Evolutionary conservation across 768 basidiomycete species (phyloP).

Genomic region (Mycena vulgaris): DNA sequence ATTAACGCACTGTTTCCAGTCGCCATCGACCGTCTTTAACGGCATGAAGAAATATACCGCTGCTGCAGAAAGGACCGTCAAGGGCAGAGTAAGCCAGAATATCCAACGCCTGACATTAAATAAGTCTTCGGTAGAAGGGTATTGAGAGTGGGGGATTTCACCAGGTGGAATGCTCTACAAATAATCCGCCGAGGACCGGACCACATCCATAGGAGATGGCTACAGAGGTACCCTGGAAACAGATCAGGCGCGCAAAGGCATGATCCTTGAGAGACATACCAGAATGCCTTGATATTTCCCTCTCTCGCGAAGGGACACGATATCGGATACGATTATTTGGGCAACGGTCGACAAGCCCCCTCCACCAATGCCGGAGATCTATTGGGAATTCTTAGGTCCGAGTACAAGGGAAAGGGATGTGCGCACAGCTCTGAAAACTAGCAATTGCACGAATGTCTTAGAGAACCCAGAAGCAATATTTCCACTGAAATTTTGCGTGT

Average conservation of each 20-base stretch:
- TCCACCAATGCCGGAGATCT: constrained; percentile 66
- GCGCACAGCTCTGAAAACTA: constrained; percentile 62
- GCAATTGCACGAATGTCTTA: constrained; percentile 64
- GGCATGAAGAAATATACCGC: constrained; percentile 68
- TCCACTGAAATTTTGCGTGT: constrained; percentile 44
- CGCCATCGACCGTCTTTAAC: constrained; percentile 65
- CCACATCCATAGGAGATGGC: constrained; percentile 66
- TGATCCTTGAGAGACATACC: too few relatives aligned
- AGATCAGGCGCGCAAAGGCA: too few relatives aligned
- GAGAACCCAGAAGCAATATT: constrained; percentile 66
- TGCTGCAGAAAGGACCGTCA: constrained; percentile 58
- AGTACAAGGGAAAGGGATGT: neutral
- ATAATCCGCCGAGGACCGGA: constrained; percentile 66
- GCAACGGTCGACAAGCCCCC: constrained; percentile 68
- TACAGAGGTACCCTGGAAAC: constrained; percentile 56
- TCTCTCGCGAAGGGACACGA: constrained; percentile 67
- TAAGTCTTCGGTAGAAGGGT: neutral
- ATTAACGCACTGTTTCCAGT: constrained; percentile 51
- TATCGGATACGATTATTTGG: constrained; percentile 71
- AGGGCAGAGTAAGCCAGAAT: constrained; percentile 68
- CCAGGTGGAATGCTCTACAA: constrained; percentile 58
- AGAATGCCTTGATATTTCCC: constrained; percentile 75
- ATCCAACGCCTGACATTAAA: constrained; percentile 58
- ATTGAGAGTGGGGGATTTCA: neutral
- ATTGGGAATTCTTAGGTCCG: neutral